A percentile compares a stretch with the other conserved stretches of the same genome.
phyloP scores from a whole-genome alignment of 768 basidiomycete genomes.

The Russula ochroleuca region DNA sequence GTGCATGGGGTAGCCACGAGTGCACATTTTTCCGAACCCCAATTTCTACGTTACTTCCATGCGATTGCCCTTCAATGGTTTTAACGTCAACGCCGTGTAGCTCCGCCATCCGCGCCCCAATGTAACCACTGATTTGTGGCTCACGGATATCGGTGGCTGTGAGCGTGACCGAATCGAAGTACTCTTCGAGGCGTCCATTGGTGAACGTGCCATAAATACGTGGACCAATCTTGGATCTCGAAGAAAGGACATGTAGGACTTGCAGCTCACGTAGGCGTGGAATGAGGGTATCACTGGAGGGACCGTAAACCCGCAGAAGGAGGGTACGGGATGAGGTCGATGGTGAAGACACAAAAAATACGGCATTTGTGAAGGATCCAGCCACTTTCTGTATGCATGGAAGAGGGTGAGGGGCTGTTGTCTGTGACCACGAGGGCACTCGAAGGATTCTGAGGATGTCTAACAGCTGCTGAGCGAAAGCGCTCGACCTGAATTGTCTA shows the following conservation, averaged over 20 bases:
- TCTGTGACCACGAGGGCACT: constrained; percentile 55
- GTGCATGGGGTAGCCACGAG: constrained; percentile 67
- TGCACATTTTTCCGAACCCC: constrained; percentile 62
- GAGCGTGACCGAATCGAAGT: constrained; percentile 83
- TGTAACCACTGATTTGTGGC: constrained; percentile 71
- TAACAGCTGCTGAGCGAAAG: constrained; percentile 54
- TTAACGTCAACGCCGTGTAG: constrained; percentile 87
- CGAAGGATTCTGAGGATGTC: constrained; percentile 51
- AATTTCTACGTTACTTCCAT: constrained; percentile 51
- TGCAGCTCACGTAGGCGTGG: constrained; percentile 83
- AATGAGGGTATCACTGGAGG: constrained; percentile 81
- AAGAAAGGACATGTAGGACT: constrained; percentile 85
- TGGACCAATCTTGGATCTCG: constrained; percentile 83
- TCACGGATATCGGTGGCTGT: constrained; percentile 75
- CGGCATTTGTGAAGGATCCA: constrained; percentile 91
- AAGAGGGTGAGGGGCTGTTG: constrained; percentile 43
- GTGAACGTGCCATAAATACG: constrained; percentile 91
- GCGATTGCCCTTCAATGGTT: constrained; percentile 48
- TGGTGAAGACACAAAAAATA: constrained; percentile 89
- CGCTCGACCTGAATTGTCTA: constrained; percentile 61
- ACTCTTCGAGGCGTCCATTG: constrained; percentile 95
- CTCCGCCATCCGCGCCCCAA: constrained; percentile 94
- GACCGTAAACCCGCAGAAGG: constrained; percentile 88
- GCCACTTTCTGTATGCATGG: constrained; percentile 76
- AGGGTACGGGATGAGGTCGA: constrained; percentile 54